Percentiles rank a stretch among this genome's conserved stretches.
phyloP scores from a whole-genome alignment of 2,329 filamentous ascomycete genomes.

The Diaporthe amygdali region DNA sequence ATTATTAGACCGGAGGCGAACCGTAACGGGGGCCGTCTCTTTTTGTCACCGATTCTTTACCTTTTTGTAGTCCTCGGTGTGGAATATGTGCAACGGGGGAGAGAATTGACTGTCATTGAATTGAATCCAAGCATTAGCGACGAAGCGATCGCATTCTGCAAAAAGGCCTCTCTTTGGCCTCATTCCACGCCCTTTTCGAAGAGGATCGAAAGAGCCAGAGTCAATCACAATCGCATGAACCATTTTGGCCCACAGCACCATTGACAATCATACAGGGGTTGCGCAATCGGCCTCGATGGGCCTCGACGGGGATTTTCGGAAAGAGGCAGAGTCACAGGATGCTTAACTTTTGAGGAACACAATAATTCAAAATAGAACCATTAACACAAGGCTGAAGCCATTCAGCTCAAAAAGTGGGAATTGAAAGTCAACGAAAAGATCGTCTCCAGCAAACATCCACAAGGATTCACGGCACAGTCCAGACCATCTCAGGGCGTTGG shows the following conservation, averaged over 20 bases:
- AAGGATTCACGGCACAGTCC: neutral
- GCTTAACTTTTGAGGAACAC: neutral
- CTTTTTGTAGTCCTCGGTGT: no score
- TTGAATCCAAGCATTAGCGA: no score
- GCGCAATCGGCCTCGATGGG: no score
- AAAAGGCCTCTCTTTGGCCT: no score
- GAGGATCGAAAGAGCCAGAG: neutral
- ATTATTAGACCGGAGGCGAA: neutral
- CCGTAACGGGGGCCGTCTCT: neutral
- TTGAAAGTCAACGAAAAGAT: neutral
- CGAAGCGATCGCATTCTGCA: no score
- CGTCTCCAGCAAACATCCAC: neutral
- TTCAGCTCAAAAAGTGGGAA: neutral
- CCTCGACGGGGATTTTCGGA: neutral
- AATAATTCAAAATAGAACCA: neutral
- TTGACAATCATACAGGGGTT: no score
- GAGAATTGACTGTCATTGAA: no score
- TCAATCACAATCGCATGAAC: neutral
- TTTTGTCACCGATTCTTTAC: neutral
- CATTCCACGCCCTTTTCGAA: no score
- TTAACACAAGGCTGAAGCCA: neutral
- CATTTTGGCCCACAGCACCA: neutral
- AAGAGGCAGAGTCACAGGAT: neutral
- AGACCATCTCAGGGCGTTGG: neutral
- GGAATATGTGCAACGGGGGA: no score